Conservation (phyloP, 495 filamentous ascomycete genomes). For the Sabuloglossum arenarium region DNA sequence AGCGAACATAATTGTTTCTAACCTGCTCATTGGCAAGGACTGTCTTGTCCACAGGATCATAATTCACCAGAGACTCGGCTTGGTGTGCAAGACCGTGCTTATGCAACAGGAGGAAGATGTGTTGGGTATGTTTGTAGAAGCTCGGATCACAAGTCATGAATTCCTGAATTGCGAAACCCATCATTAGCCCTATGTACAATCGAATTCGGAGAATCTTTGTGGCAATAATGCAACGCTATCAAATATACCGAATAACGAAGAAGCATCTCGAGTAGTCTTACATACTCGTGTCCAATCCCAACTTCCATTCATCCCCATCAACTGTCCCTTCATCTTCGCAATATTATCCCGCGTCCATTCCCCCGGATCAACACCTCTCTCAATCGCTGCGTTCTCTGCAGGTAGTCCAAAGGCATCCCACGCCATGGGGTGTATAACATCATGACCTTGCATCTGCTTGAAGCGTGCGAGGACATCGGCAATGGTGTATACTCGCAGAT, state of each 20-base stretch:
- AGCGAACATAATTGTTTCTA: background rate
- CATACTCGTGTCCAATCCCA: slow-evolving; percentile 71
- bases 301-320: slow-evolving; percentile 49
- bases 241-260: background rate
- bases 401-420: slow-evolving; percentile 89
- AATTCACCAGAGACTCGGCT: slow-evolving; percentile 64
- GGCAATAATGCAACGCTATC: background rate
- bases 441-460: slow-evolving; percentile 49
- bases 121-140: slow-evolving; percentile 79
- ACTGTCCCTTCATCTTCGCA: slow-evolving; percentile 60
- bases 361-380: slow-evolving; percentile 56
- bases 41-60: slow-evolving; percentile 74
- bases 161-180: slow-evolving; percentile 30
- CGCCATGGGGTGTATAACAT: slow-evolving; percentile 73
- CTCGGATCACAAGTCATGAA: slow-evolving; percentile 60
- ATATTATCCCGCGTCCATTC: slow-evolving; percentile 69
- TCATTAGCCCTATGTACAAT: slow-evolving; percentile 6
- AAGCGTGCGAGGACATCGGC: slow-evolving; percentile 69
- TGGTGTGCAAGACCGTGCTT: slow-evolving; percentile 58
- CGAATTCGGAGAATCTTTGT: background rate
- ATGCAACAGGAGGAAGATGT: slow-evolving; percentile 56
- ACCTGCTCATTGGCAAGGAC: slow-evolving; percentile 77
- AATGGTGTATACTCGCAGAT: slow-evolving; percentile 78
- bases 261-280: slow-evolving; percentile 5
- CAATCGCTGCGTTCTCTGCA: slow-evolving; percentile 87